A percentile compares a stretch with the other conserved stretches of the same genome.
phyloP scores from a whole-genome alignment of 2,329 filamentous ascomycete species.

The Malbranchea cinnamomea region DNA sequence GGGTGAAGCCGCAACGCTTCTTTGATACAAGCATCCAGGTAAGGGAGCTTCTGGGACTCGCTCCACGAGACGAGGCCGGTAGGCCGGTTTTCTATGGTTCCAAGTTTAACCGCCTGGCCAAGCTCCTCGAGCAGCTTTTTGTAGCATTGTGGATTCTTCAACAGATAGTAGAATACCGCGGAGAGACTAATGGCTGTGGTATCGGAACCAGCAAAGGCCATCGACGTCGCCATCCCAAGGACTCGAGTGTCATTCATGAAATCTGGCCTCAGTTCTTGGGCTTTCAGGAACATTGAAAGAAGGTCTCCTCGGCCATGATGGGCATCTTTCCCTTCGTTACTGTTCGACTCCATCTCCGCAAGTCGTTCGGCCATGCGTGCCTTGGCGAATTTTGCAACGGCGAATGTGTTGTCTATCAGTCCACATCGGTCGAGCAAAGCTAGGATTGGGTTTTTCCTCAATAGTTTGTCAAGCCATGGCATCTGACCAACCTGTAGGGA shows the following conservation, averaged over 20 bases:
- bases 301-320: constrained; percentile 48
- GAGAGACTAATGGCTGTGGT: constrained; percentile 63
- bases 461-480: constrained; percentile 51
- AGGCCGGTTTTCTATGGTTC: constrained; percentile 25
- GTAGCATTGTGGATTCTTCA: constrained; percentile 40
- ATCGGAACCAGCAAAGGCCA: constrained; percentile 54
- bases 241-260: constrained; percentile 17
- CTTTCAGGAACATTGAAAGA: constrained; percentile 16
- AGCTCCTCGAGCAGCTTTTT: constrained; percentile 38
- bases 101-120: constrained; percentile 41
- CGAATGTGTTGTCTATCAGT: constrained; percentile 52
- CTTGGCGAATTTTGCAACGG: constrained; percentile 57
- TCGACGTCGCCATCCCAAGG: constrained; percentile 17
- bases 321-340: constrained; percentile 29
- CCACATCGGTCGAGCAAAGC: constrained; percentile 53
- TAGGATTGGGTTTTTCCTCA: constrained; percentile 61
- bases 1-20: constrained; percentile 66
- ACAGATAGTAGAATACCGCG: constrained; percentile 58
- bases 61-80: constrained; percentile 52
- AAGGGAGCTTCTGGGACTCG: constrained; percentile 54
- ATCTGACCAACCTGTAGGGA: constrained; percentile 61
- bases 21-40: constrained; percentile 64
- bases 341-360: constrained; percentile 29
- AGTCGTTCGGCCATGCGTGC: constrained; percentile 52
- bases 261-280: constrained; percentile 13